These are phyloP conservation scores for Colletotrichum zoysiae DNA, from an alignment of 2,329 filamentous ascomycete species.

Conservation along the genomic window DNA sequence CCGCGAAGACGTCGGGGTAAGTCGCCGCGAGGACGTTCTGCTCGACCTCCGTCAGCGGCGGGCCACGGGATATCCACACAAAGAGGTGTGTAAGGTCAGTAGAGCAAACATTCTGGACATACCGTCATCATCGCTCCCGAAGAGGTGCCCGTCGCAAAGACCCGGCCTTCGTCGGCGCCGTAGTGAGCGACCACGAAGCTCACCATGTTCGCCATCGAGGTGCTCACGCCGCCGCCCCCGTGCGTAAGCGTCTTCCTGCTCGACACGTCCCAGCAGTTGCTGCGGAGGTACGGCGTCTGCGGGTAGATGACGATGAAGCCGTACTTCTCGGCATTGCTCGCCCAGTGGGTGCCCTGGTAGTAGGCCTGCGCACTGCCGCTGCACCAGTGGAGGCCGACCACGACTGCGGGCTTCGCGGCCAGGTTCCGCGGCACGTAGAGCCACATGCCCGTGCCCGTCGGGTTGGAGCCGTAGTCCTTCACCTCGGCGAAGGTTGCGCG, in stretches of 20 bases:
- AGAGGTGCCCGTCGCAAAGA: conserved; percentile 63
- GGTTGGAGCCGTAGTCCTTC: conserved; percentile 40
- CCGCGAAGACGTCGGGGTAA: conserved; percentile 68
- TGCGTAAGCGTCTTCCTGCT: conserved; percentile 63
- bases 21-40: conserved; percentile 63
- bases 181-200: conserved; percentile 62
- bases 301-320: conserved; percentile 68
- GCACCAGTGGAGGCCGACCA: conserved; percentile 71
- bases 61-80: too few species aligned
- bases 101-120: neutral
- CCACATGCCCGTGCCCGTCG: conserved; percentile 41
- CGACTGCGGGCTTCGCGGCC: conserved; percentile 59
- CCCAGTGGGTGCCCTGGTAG: conserved; percentile 62
- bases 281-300: conserved; percentile 51
- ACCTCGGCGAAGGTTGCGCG: conserved; percentile 42
- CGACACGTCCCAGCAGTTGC: conserved; percentile 71
- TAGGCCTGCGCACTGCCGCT: conserved; percentile 65
- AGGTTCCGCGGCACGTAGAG: conserved; percentile 54
- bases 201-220: conserved; percentile 68
- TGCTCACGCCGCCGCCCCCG: conserved; percentile 63
- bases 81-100: too few species aligned
- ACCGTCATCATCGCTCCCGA: conserved; percentile 68
- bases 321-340: conserved; percentile 64
- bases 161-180: conserved; percentile 58
- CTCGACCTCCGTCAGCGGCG: neutral